phyloP scores from a whole-genome alignment of 306 rosid genomes.

The Comarum palustre region DNA sequence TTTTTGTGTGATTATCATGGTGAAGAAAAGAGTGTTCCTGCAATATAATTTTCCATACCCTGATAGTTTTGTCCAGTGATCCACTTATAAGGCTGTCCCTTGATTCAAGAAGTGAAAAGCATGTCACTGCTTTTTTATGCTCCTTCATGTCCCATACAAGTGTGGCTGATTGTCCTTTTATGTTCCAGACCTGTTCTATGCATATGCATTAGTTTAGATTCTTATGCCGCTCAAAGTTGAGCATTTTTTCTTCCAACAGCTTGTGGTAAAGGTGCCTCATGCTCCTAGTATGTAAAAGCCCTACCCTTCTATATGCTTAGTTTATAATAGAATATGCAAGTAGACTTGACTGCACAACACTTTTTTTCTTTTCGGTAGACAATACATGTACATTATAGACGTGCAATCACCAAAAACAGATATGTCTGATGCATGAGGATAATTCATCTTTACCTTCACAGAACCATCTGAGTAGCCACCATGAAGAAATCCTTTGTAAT shows the following conservation, averaged over 20 bases:
- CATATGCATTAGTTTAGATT: conserved; percentile 19
- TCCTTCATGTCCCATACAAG: conserved; percentile 71
- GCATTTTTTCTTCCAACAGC: conserved; percentile 11
- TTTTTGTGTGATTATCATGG: background rate
- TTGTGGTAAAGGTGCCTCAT: background rate
- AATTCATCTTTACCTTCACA: conserved; percentile 47
- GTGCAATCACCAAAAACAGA: background rate
- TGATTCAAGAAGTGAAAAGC: conserved; percentile 57
- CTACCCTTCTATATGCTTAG: background rate
- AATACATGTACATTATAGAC: background rate
- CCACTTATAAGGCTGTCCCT: conserved; percentile 74
- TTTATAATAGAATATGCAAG: background rate
- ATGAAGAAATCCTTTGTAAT: conserved; percentile 66
- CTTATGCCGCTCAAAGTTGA: background rate
- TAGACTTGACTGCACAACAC: background rate
- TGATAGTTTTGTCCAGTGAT: conserved; percentile 69
- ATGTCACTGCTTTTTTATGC: conserved; percentile 66
- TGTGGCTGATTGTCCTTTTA: conserved; percentile 62
- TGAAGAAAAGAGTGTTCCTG: conserved; percentile 3
- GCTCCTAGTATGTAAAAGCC: background rate
- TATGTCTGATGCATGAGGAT: background rate
- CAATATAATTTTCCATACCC: conserved; percentile 39
- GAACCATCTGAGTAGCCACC: conserved; percentile 82
- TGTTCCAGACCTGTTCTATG: conserved; percentile 62
- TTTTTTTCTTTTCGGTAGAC: background rate